phyloP scores from a whole-genome alignment of 805 yeast species.

The Lachancea sp. region DNA sequence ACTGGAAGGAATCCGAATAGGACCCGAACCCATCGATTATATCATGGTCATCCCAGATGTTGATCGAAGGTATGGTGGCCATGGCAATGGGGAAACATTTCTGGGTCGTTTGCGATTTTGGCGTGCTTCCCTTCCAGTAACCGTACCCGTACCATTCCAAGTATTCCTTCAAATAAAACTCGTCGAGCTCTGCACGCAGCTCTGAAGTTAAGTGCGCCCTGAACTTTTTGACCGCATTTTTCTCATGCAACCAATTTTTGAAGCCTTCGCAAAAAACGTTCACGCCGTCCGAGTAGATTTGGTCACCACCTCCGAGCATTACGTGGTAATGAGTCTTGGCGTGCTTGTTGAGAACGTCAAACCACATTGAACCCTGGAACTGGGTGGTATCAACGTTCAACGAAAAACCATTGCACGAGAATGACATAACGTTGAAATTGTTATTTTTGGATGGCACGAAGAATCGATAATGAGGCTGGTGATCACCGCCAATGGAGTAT shows the following conservation, averaged over 20 bases:
- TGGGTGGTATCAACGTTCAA: constrained; percentile 56
- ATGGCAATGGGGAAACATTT: constrained; percentile 63
- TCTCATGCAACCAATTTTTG: constrained; percentile 56
- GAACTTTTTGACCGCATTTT: constrained; percentile 42
- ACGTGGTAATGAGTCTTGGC: constrained; percentile 67
- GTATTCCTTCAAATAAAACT: constrained; percentile 69
- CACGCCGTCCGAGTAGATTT: constrained; percentile 80
- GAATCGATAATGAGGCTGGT: constrained; percentile 49
- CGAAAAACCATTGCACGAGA: constrained; percentile 90
- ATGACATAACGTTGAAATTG: constrained; percentile 76
- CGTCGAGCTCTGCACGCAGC: constrained; percentile 48
- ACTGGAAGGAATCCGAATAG: constrained; percentile 71
- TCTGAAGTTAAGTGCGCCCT: constrained; percentile 41
- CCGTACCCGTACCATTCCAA: constrained; percentile 88
- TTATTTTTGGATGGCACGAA: constrained; percentile 57
- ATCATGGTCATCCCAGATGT: constrained; percentile 92
- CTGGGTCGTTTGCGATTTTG: constrained; percentile 58
- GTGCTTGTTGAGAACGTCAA: constrained; percentile 72
- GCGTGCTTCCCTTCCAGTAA: constrained; percentile 60
- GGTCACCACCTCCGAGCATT: constrained; percentile 98
- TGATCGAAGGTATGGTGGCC: constrained; percentile 78
- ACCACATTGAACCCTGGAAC: constrained; percentile 79
- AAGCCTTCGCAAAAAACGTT: constrained; percentile 49
- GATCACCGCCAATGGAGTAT: constrained; percentile 49
- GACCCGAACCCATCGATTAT: constrained; percentile 96